Evolutionary conservation across 306 rosid genomes (phyloP).

Genomic region (Sesbania bispinosa): DNA sequence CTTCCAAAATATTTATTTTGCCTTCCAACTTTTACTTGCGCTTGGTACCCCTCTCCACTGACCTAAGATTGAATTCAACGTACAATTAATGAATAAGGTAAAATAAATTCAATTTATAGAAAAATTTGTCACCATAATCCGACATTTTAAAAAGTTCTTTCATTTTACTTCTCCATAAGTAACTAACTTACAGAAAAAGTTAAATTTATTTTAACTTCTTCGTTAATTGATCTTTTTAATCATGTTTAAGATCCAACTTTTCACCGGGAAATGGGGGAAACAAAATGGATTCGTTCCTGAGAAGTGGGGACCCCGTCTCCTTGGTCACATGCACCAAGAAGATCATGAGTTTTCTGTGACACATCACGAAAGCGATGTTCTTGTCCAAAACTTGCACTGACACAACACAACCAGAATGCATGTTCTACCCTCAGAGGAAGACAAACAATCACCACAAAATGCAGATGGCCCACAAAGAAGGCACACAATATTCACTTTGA

Average conservation of each 20-base stretch:
- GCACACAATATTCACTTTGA: neutral
- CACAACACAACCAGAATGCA: neutral
- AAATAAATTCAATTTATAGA: too few species aligned
- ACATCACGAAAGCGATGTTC: neutral
- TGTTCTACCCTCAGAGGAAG: neutral
- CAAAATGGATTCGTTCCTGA: neutral
- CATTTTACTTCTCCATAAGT: too few species aligned
- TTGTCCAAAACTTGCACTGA: neutral
- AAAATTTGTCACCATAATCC: too few species aligned
- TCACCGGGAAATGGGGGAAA: neutral
- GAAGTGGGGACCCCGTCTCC: neutral
- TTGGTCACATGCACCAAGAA: neutral
- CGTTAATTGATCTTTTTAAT: too few species aligned
- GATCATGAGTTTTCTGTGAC: neutral
- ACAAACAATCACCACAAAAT: neutral
- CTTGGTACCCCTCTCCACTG: too few species aligned
- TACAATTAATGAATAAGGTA: too few species aligned
- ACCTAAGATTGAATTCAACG: too few species aligned
- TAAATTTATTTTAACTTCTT: too few species aligned
- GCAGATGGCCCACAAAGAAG: neutral
- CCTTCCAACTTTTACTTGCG: too few species aligned
- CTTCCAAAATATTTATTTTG: too few species aligned
- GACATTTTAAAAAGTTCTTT: too few species aligned
- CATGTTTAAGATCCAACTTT: neutral
- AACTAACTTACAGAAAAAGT: too few species aligned